Base-by-base conservation (phyloP, 2,329 filamentous ascomycete species). In the Cryphonectria naterciae region DNA sequence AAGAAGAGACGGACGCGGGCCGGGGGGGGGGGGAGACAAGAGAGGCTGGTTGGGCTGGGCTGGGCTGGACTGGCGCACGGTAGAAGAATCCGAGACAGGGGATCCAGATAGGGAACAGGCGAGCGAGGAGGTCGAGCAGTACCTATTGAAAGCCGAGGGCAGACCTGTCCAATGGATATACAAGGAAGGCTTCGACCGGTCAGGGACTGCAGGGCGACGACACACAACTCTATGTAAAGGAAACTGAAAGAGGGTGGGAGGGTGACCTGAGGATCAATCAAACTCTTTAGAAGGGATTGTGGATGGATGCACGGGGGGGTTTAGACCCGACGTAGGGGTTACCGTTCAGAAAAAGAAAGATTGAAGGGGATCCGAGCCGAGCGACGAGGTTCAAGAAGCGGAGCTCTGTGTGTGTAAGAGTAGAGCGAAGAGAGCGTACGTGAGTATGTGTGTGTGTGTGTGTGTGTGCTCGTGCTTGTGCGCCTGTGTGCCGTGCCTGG, bases 321-420 rank as follows among this genome's bases (percentile, higher is more conserved):
- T 8, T 19, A 32, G 54, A 58, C 25, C 25, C 32, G 25, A 35
- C 54, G 54, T 58, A 58, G 54, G 28, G 25, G 54, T 32, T 17
- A 8, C 54, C 54, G 54, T 58, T 58, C 8, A 66, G 5, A 28
- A 19, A 39, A 5, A 39, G 17, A 52, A 35, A 35, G 54, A 58
- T 19, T 58, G 54, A 58, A 58, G 54, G 46, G 54, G 54, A 58
- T 15, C 28, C 28, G 54, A 32, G 25, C 54, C 54, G 54, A 58
- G 54, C 54, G 28, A 32, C 25, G 54, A 58, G 25, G 54, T 28
- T 17, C n/a, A 56, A 28, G 52, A 56, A 56, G 52, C 52, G 52
- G 52, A 56, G 52, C 52, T 17, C 52, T 32, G 52, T 11, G 49
- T n/a, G 49, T 25, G 37, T 39, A 11, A 39, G 8, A 28, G 35